Base-by-base conservation (phyloP, 176 grass and related monocot genomes). In the Tillandsia leiboldiana region DNA sequence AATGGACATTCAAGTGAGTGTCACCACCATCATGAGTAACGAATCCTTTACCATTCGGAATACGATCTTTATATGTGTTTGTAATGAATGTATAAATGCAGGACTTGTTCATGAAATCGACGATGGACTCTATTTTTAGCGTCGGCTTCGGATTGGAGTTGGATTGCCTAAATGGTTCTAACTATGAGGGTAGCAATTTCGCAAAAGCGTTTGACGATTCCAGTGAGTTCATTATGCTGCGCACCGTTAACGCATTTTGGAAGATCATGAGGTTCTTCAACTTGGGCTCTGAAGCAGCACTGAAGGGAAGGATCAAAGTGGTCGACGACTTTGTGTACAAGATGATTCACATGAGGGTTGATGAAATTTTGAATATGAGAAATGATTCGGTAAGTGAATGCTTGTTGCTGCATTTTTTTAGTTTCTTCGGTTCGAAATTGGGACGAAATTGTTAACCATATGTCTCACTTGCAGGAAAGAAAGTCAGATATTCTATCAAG, bases 121-220 rank as follows among this genome's bases (percentile, higher is more conserved):
- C 90, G 14, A 89, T 93, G 83, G 90, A 89, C 51, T 89, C 90
- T 50, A 86, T 89, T 59, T 86, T 84, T 58, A 78, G 70, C 48
- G 73, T 89, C 42, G 76, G 69, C 1, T 94, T 94, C 51, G 86
- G 86, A 3, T 22, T 64, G 3, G 83, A 94, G 42, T 54, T 94
- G 51, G 70, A 84, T 73, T 78, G 73, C 22, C 15, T 87, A 26
- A 53, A 64, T 15, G 79, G 73, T 24, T 67, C 68, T 0, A 42
- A 42, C 33, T 23, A 51, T 4, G 77, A 73, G 13, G 90, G 90
- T 7, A 61, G 27, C 50, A 64, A 58, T 53, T 94, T 94, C 54
- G 77, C 90, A 17, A 74, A 79, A 11, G 80, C 90, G 11, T 87
- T 90, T 49, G 86, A 94, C 76, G 90, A 86, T 11, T 72, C 86